Evolutionary conservation across 2,329 filamentous ascomycete genomes (phyloP), one percentile per base, ranked within the genome.

Genomic region (Esteya vermicola): DNA sequence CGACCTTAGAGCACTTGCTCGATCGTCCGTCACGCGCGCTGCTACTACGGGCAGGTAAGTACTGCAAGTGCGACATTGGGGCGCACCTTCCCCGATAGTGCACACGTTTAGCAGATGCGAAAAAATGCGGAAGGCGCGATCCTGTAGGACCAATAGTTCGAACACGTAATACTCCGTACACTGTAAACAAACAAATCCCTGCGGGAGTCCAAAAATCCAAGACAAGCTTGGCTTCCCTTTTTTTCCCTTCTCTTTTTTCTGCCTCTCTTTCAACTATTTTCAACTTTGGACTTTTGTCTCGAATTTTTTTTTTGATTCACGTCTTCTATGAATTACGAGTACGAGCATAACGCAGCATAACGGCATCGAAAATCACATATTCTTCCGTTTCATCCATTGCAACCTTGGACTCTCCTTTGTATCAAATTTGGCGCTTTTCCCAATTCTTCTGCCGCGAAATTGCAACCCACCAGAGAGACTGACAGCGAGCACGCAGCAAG

Each of bases 401-500:
- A 32, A 25, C 21, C 16, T 22, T 30, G 16, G 13, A 14, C 16
- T 26, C 36, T 36, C 44, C 36, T 37, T 33, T 31, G 36, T 26
- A 23, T 31, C 36, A 34, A 38, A 38, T 39, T 42, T 38, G 37
- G n/a, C 47, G 37, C 43, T 26, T 43, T 45, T 42, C 39, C 49
- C 34, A 37, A 48, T 52, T 49, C 38, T 22, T 43, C 48, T 47
- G 44, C 40, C 45, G 49, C 49, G 52, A 57, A 53, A 57, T 57
- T 57, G 48, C 52, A 42, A 28, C 39, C 47, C 14, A 21, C 21
- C 19, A 34, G 13, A 26, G 32, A 14, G 16, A 22, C 25, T 34
- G 21, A 13, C n/a, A n/a, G n/a, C n/a, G n/a, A n/a, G n/a, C n/a
- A n/a, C n/a, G n/a, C n/a, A n/a, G n/a, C n/a, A n/a, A n/a, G n/a